Conservation (phyloP, 129 eudicot species). For the Flaveria bidentis region DNA sequence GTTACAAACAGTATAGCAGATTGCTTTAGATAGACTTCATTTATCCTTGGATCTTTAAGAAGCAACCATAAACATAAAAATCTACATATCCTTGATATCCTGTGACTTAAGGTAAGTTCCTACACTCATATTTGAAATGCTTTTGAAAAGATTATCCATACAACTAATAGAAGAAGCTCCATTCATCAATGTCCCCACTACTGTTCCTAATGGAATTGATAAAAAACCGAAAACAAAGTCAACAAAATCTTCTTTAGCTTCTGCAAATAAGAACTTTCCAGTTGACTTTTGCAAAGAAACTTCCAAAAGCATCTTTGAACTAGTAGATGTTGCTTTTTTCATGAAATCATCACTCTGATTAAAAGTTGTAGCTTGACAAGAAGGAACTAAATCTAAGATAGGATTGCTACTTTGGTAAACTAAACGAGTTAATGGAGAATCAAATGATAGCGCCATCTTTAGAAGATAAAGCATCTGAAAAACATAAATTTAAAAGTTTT, state of each 20-base stretch:
- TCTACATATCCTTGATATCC: not conserved
- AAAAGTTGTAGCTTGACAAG: not conserved
- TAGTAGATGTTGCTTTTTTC: no score
- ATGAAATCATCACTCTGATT: no score
- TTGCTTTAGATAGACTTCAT: not conserved
- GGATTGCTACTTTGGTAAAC: not conserved
- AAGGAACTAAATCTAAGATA: not conserved
- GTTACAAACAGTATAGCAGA: slow-evolving; percentile 24
- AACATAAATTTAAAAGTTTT: no score
- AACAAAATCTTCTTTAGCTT: not conserved
- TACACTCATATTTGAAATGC: not conserved
- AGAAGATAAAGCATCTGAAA: slow-evolving; percentile 17
- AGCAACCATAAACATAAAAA: not conserved
- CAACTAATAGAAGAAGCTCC: not conserved
- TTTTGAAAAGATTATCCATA: not conserved
- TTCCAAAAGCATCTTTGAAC: not conserved
- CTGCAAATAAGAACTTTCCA: slow-evolving; percentile 9
- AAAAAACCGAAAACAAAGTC: slow-evolving; percentile 1
- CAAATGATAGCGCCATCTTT: not conserved
- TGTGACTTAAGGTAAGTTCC: not conserved
- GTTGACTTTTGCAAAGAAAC: slow-evolving; percentile 13
- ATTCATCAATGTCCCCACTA: not conserved
- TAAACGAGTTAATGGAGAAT: slow-evolving; percentile 9
- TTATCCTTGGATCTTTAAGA: slow-evolving; percentile 1
- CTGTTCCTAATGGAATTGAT: not conserved